Evolutionary conservation across 2,329 filamentous ascomycete genomes (phyloP).

Genomic region (Septoria petroselini): DNA sequence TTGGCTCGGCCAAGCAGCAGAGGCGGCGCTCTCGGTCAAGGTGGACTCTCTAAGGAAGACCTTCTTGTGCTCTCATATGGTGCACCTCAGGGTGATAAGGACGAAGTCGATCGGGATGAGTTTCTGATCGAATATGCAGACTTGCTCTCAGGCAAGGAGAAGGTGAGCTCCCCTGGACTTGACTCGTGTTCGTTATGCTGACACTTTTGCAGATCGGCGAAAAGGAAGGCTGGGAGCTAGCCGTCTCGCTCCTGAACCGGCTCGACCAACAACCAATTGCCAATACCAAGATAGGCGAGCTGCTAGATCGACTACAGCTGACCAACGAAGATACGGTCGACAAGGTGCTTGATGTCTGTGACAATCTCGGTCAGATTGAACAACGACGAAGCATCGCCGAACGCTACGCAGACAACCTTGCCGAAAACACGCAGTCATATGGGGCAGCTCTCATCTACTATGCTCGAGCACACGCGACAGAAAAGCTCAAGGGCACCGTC

Average conservation of each 20-base stretch:
- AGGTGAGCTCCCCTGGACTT: slow-evolving; percentile 8
- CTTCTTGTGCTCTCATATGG: slow-evolving; percentile 75
- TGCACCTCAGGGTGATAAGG: slow-evolving; percentile 54
- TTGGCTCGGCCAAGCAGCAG: slow-evolving; percentile 51
- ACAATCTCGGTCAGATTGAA: slow-evolving; percentile 70
- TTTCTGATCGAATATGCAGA: slow-evolving; percentile 74
- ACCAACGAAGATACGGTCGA: slow-evolving; percentile 71
- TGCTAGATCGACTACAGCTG: slow-evolving; percentile 71
- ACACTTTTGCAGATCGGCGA: slow-evolving; percentile 29
- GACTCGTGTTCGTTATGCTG: slow-evolving; percentile 34
- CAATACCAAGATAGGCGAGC: slow-evolving; percentile 68
- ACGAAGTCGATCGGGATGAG: slow-evolving; percentile 77
- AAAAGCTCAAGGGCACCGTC: slow-evolving; percentile 79
- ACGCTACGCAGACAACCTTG: slow-evolving; percentile 79
- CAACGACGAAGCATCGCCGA: slow-evolving; percentile 80
- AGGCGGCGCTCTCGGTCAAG: slow-evolving; percentile 53
- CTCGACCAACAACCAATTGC: slow-evolving; percentile 71
- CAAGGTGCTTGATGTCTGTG: slow-evolving; percentile 74
- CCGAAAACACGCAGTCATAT: slow-evolving; percentile 63
- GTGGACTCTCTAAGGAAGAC: slow-evolving; percentile 72
- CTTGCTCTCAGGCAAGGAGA: slow-evolving; percentile 49
- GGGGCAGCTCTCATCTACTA: slow-evolving; percentile 89
- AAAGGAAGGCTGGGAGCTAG: slow-evolving; percentile 79
- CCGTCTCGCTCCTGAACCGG: slow-evolving; percentile 76
- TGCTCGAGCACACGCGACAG: slow-evolving; percentile 72